Evolutionary conservation across 805 yeast genomes (phyloP), one percentile per base, ranked within the genome.

Genomic region (Hanseniaspora jakobsenii): DNA sequence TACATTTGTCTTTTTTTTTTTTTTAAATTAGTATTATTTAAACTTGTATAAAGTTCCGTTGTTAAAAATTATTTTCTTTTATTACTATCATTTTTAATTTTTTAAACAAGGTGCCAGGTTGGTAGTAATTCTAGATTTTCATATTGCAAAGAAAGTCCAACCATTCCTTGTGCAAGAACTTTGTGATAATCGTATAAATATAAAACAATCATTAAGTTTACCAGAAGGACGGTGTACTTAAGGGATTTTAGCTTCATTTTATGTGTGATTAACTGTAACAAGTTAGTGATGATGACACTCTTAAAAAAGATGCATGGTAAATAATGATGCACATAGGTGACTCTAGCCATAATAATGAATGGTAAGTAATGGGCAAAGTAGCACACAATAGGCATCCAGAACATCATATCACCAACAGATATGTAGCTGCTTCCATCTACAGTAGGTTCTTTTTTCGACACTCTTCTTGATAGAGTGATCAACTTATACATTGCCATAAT

Each of bases 231-330:
- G 6, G 26, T 12, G 6, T n/a, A 16, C 14, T 35, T 23, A 10
- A 29, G 4, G 13, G 22, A 22, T 29, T 23, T 42, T 23, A 35
- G 28, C 6, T 28, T 19, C 7, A 42, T n/a, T 17, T 16, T 29
- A n/a, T 28, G 16, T 28, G 36, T 35, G 13, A 42, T 17, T 16
- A 42, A 34, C 10, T 59, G 63, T 31, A 63, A 47, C 27, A 56
- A 48, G 54, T 57, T 56, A 21, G 63, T 66, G 55, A 65, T 59
- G 13, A 84, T 78, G 51, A 87, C 66, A 67, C 86, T 79, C 40
- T 97, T 97, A 66, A 89, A 89, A 65, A 82, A 89, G 51, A 87
- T 71, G 1, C 97, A 95, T 12, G 98, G 98, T 52, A 86, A 74
- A 63, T 89, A 89, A 62, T 89, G 98, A 64, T 89, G 98, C 27